Conservation (phyloP, 176 grass and related monocot genomes). For the Carex kokanica region DNA sequence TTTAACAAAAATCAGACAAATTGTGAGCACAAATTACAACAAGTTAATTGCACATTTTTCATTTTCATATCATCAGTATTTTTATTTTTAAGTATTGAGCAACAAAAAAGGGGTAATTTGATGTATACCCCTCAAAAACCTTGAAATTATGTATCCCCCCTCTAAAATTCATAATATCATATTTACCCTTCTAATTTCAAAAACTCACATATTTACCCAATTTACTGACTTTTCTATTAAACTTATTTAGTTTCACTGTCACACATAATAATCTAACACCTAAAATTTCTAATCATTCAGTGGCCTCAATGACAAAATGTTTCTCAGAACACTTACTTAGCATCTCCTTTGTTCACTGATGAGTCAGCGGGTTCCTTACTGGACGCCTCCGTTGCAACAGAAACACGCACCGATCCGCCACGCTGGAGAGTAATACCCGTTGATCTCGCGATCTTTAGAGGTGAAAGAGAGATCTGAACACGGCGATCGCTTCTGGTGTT, state of each 20-base stretch:
- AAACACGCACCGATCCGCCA: not conserved
- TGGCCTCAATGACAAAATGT: not conserved
- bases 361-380: not conserved
- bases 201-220: too few relatives aligned
- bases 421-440: not conserved
- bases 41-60: not conserved
- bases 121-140: too few relatives aligned
- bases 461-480: not conserved
- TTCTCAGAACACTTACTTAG: not conserved
- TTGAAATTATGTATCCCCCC: too few relatives aligned
- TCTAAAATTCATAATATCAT: too few relatives aligned
- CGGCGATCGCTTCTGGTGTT: not conserved
- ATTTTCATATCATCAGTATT: not conserved
- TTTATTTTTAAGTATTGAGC: not conserved
- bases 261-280: not conserved
- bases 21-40: not conserved
- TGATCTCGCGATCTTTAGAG: not conserved
- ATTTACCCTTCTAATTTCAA: too few relatives aligned
- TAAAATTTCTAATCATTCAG: too few relatives aligned
- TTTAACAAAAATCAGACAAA: not conserved
- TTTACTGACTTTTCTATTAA: too few relatives aligned
- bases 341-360: not conserved
- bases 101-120: too few relatives aligned
- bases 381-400: conserved; percentile 8
- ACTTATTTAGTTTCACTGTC: not conserved